Conservation (phyloP, 306 rosid genomes). For the Malus domestica region ASM211411v1 NC_041795.1:36434001-36434500, state of each 20-base stretch:
- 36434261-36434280: neutral
- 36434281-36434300: neutral
- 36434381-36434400: neutral
- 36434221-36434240: neutral
- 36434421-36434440: conserved; percentile 24
- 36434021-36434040: conserved; percentile 86
- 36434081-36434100: conserved; percentile 81
- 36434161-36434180: conserved; percentile 11
- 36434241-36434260: neutral
- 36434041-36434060: conserved; percentile 94
- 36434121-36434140: conserved; percentile 93
- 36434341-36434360: neutral
- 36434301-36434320: neutral
- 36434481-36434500: conserved; percentile 31
- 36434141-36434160: conserved; percentile 66
- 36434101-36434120: conserved; percentile 85
- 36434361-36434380: neutral
- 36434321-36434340: neutral
- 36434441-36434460: conserved; percentile 38
- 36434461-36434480: conserved; percentile 35
- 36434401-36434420: neutral
- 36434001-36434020: conserved; percentile 94
- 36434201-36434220: neutral
- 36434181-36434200: neutral
- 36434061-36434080: conserved; percentile 99